Evolutionary conservation across 352 stramenopile genomes (phyloP), one percentile per base, ranked within the genome.

Genomic region (Phytopythium helicoides): DNA sequence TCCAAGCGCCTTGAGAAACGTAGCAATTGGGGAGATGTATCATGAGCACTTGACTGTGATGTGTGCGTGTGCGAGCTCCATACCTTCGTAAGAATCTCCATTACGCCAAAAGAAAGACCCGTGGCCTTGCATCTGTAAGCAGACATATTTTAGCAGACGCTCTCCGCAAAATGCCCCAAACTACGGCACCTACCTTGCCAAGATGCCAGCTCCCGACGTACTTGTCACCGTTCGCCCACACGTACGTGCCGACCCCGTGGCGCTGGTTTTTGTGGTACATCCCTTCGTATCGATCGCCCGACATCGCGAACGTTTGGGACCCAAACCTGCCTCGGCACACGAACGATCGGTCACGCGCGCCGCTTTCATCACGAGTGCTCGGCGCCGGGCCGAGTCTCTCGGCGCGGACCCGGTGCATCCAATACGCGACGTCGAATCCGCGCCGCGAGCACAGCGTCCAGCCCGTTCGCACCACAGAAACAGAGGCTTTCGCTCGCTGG

Each of bases 171-270:
- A n/a, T n/a, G n/a, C n/a, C n/a, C n/a, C n/a, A n/a, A n/a, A n/a
- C n/a, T n/a, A n/a, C n/a, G n/a, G n/a, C n/a, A n/a, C n/a, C n/a
- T 54, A 89, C 83, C 71, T 89, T 89, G 42, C 83, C 83, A 16
- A 85, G 68, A 37, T 80, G 76, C 68, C 83, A 96, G 58, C 93
- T 76, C 8, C 87, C 87, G 15, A 94, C 73, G 59, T 94, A 96
- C 58, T 92, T 94, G 68, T 96, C 87, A 1, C 87, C 87, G 56
- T 96, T 96, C 2, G 82, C 64, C 87, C 87, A 96, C 38, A 94
- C 64, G 46, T 93, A 96, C 39, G 84, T 94, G 16, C 85, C 85
- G 47, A 73, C 76, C 19, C 87, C 87, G 54, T 96, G 81, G 23
- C 87, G 81, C 47, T 89, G 76, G 56, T 86, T 89, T 56, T 92